Percentiles rank a stretch among this genome's conserved stretches.
These are phyloP conservation scores for Nannizzia gypsea DNA, from an alignment of 2,329 filamentous ascomycete species.

Conservation along the genomic window DNA sequence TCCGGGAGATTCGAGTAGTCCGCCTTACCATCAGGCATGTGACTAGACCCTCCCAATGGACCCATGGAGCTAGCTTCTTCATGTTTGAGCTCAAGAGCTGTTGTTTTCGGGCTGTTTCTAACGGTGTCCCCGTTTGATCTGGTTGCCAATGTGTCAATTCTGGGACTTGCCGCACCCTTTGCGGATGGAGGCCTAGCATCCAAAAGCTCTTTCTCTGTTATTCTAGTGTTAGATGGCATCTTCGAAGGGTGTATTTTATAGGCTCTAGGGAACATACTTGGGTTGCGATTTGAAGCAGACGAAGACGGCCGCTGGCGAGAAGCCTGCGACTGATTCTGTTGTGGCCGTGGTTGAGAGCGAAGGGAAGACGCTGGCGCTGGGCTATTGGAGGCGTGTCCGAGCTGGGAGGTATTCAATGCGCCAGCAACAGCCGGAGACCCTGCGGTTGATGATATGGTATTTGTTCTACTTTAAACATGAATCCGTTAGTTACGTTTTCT, in stretches of 20 bases:
- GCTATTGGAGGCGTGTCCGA: constrained; percentile 43
- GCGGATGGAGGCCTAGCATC: constrained; percentile 9
- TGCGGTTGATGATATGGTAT: constrained; percentile 39
- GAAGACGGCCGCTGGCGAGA: constrained; percentile 48
- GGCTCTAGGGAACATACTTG: constrained; percentile 28
- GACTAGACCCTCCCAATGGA: neutral
- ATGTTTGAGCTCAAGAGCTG: neutral
- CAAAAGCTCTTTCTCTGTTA: constrained; percentile 12
- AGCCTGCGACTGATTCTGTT: constrained; percentile 63
- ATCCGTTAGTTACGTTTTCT: constrained; percentile 6
- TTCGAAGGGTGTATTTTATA: constrained; percentile 13
- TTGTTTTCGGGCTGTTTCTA: constrained; percentile 11
- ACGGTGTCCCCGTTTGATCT: constrained; percentile 23
- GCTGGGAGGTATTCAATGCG: constrained; percentile 58
- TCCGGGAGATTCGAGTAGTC: neutral
- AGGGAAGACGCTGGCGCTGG: constrained; percentile 47
- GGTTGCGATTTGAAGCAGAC: constrained; percentile 48
- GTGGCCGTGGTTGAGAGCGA: constrained; percentile 56
- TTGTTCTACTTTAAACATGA: constrained; percentile 26
- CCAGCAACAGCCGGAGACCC: constrained; percentile 62
- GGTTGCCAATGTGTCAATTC: constrained; percentile 11
- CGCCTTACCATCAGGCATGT: neutral
- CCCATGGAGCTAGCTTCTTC: neutral
- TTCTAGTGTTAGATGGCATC: constrained; percentile 9
- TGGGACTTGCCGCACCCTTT: constrained; percentile 1